Evolutionary conservation across 163 green algal genomes (phyloP), one percentile per base, ranked within the genome.

Genomic region (Chloromonas sp.): DNA sequence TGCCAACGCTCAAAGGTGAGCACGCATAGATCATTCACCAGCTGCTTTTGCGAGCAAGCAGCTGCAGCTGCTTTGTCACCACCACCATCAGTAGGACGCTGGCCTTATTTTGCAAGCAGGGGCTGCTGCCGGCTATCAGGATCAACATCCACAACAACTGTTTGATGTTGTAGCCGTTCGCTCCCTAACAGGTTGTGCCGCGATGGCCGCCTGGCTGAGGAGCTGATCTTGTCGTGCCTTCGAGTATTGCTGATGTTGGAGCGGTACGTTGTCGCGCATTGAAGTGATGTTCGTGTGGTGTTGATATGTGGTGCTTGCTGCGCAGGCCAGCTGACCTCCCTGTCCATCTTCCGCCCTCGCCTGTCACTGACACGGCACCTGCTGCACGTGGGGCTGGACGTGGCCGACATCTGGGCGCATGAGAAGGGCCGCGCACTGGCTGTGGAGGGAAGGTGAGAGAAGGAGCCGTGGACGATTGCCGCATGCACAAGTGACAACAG

Each of bases 301-400:
- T 36, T 36, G 36, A 36, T 36, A 36, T 36, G 36, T 36, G 36
- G 36, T 36, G 36, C 36, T 36, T 36, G 36, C 36, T 36, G 36
- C 58, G 11, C 82, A 85, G 82, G 71, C 60, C 36, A 36, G 14
- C 14, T 81, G 8, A 77, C 71, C 1, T 81, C 70, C 36, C 14
- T 85, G 36, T 82, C 83, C 3, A 78, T 86, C 76, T 87, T 91
- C 83, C 81, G 87, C 13, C 87, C 87, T 60, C 83, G 83, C 81
- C 78, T 91, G 81, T 60, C 1, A 1, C 85, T 89, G 57, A 66
- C 61, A 14, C 78, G 83, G 70, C 84, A 87, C 62, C 81, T 86
- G 81, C 78, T 91, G 79, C 86, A 87, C 15, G 84, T 89, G 2
- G 60, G 71, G 0, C 79, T 91, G 85, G 88, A 91, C 76, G 58